phyloP scores from a whole-genome alignment of 2,329 filamentous ascomycete genomes.

The Apiospora aurea region DNA sequence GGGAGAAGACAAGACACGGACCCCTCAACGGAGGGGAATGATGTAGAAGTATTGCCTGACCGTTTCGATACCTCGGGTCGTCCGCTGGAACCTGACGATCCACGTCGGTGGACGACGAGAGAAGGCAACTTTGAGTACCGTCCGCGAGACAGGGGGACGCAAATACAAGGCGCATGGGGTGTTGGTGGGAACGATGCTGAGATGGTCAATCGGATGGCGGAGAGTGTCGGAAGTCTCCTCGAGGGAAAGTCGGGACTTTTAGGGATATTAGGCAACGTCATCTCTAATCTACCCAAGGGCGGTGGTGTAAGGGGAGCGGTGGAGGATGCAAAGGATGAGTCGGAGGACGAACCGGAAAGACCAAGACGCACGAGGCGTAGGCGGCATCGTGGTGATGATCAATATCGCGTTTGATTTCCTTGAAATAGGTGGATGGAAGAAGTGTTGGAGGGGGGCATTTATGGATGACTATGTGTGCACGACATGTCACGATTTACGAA shows the following conservation, averaged over 20 bases:
- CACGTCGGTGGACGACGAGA: slow-evolving; percentile 27
- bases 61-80: slow-evolving; percentile 40
- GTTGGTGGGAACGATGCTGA: slow-evolving; percentile 29
- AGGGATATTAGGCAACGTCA: slow-evolving; percentile 27
- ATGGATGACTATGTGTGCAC: slow-evolving; percentile 19
- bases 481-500: slow-evolving; percentile 19
- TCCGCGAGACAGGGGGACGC: slow-evolving; percentile 27
- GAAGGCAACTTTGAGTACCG: slow-evolving; percentile 36
- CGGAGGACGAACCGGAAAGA: not conserved
- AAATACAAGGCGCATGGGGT: slow-evolving; percentile 27
- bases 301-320: not conserved
- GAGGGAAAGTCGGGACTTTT: slow-evolving; percentile 27
- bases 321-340: not conserved
- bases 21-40: slow-evolving; percentile 32
- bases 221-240: slow-evolving; percentile 26
- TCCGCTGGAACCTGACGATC: slow-evolving; percentile 30
- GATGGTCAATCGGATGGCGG: slow-evolving; percentile 28
- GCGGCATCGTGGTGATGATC: slow-evolving; percentile 13
- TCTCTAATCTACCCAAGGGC: slow-evolving; percentile 16
- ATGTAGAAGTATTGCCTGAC: slow-evolving; percentile 41
- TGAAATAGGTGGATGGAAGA: not conserved
- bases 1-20: slow-evolving; percentile 21
- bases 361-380: slow-evolving; percentile 15
- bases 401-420: not conserved
- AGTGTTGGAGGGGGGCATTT: not conserved